phyloP scores from a whole-genome alignment of 768 basidiomycete species.

The Pleurotus giganteus region DNA sequence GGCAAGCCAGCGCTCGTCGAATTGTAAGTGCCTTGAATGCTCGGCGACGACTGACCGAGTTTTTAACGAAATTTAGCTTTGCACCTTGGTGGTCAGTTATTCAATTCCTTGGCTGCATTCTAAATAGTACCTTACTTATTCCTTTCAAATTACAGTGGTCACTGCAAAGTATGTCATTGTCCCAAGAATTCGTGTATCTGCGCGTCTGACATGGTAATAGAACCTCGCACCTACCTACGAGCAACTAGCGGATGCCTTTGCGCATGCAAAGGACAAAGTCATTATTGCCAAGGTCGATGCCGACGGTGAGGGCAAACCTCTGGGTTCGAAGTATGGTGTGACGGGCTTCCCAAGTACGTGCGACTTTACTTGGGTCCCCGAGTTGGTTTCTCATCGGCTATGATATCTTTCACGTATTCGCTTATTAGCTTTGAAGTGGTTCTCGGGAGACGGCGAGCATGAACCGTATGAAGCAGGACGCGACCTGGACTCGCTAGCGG shows the following conservation, averaged over 20 bases:
- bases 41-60: constrained; percentile 7
- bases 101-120: background rate
- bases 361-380: background rate
- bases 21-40: constrained; percentile 58
- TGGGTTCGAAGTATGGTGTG: constrained; percentile 79
- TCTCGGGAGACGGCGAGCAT: constrained; percentile 63
- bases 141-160: constrained; percentile 51
- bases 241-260: constrained; percentile 85
- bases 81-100: constrained; percentile 82
- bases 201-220: constrained; percentile 33
- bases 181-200: too few relatives aligned
- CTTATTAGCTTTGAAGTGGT: constrained; percentile 84
- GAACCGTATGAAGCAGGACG: constrained; percentile 76
- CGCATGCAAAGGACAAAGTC: constrained; percentile 76
- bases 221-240: constrained; percentile 88
- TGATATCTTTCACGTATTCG: background rate
- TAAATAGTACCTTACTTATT: background rate
- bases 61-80: constrained; percentile 60
- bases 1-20: constrained; percentile 86
- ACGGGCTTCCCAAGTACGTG: constrained; percentile 84
- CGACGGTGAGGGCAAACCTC: constrained; percentile 76
- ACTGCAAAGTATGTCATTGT: constrained; percentile 70
- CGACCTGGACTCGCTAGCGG: constrained; percentile 73
- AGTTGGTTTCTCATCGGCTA: background rate
- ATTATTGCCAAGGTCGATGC: constrained; percentile 91